These are phyloP conservation scores for Globisporangium barbulae DNA, from an alignment of 352 stramenopile species.

Conservation along the genomic window DNA sequence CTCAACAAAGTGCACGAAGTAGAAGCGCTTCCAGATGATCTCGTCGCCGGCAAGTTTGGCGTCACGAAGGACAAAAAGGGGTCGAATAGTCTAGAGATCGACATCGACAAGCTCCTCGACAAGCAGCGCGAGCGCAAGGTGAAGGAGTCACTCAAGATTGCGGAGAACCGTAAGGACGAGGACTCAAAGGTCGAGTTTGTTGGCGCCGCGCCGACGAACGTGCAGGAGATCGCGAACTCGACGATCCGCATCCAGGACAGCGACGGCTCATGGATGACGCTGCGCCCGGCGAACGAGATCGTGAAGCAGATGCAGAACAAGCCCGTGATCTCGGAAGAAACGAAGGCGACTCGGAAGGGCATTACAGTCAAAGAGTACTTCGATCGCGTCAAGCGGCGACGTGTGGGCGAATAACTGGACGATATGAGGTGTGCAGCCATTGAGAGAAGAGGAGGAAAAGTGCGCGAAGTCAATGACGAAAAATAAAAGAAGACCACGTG, in stretches of 20 bases:
- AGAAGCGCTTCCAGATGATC: conserved; percentile 75
- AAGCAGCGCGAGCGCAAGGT: conserved; percentile 65
- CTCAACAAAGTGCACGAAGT: conserved; percentile 84
- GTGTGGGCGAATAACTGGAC: conserved; percentile 39
- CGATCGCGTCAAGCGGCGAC: conserved; percentile 71
- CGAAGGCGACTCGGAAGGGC: conserved; percentile 69
- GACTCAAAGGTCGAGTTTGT: conserved; percentile 66
- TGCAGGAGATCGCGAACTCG: conserved; percentile 70
- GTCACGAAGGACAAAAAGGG: conserved; percentile 29
- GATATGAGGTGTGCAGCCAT: background rate
- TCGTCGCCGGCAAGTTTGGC: conserved; percentile 40
- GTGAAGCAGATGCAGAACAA: conserved; percentile 74
- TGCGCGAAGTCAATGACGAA: background rate
- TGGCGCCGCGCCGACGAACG: conserved; percentile 46
- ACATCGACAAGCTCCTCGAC: conserved; percentile 68
- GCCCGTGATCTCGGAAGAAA: conserved; percentile 52
- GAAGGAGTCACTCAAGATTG: conserved; percentile 38
- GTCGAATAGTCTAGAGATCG: conserved; percentile 48
- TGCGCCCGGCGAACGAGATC: conserved; percentile 75
- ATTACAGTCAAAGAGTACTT: conserved; percentile 88
- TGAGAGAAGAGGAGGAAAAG: background rate
- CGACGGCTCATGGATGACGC: conserved; percentile 81
- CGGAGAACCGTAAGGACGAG: conserved; percentile 21
- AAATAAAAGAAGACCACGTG: background rate
- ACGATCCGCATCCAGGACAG: conserved; percentile 83